Evolutionary conservation across 2,329 filamentous ascomycete species (phyloP), one percentile per base, ranked within the genome.

Genomic region (Nemania abortiva): DNA sequence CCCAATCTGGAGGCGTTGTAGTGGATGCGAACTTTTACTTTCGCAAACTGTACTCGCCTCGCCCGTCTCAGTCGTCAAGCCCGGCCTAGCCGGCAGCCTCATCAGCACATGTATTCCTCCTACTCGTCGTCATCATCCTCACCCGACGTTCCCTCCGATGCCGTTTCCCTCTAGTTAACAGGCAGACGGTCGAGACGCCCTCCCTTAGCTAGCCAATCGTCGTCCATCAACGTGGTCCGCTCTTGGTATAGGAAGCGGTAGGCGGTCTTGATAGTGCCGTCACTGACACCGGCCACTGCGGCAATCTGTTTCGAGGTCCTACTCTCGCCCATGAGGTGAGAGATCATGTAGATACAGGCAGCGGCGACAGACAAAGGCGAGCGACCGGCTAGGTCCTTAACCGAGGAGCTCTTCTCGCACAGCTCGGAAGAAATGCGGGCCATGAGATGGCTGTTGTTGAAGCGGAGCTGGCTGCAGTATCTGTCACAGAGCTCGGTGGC

Each of bases 331-430:
- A 97, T 91, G 45, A 98, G 86, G 77, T 95, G 90, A 34, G 93
- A 94, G 3, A 95, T 92, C 90, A 98, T 96, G 85, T 96, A 99
- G 80, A 99, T 98, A 80, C 94, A 97, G 37, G 96, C 95, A 20
- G 95, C 95, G 6, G 97, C 95, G 70, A 97, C 94, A 1, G 95
- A 98, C 57, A 99, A 86, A 22, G 96, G 96, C 66, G 95, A 98
- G 68, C 96, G 93, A 73, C 96, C 96, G 42, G 95, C 95, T 69
- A 98, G 88, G 64, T 94, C 91, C 68, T 93, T 92, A 70, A 93
- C 90, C 57, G 89, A 88, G 27, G 90, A 91, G 73, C 96, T 93
- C 78, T 91, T 90, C 74, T 91, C 87, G 2, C 95, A 94, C 59
- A 98, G 87, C 31, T 90, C 88, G 76, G 91, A 89, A 1, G 94